Evolutionary conservation across 441 rosid species (phyloP), one percentile per base, ranked within the genome.

Genomic region (Bruguiera hainesii): DNA sequence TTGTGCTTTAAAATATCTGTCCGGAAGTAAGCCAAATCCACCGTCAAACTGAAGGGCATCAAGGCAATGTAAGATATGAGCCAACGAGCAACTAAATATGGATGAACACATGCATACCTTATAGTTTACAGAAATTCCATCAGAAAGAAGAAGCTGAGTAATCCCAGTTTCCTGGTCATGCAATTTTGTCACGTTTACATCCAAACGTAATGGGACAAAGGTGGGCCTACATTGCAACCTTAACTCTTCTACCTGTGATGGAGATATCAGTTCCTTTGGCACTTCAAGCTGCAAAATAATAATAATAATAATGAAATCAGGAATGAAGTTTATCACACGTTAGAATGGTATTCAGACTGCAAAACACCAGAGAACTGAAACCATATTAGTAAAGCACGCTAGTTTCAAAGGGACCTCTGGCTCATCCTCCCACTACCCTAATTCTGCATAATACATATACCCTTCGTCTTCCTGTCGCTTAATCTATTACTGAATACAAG

Each of bases 141-240:
- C 93, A 23, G 98, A 93, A 78, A 93, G 86, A 70, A 86, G 84
- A 71, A 83, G 74, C 71, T 87, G 97, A 71, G 90, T 89, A 76
- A 93, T 91, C 77, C 98, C 96, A 56, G 97, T 89, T 75, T 91
- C 98, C 63, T 74, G 66, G 76, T 96, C 99, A 72, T 91, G 88
- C 80, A 79, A 73, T 83, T 82, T 93, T 28, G 79, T 78, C 64
- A 77, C 74, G 62, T 65, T 78, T 66, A 73, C 67, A 63, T 80
- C 90, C 66, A 87, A 79, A 75, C 73, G 69, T 67, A 85, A 76
- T 59, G 89, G 81, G 78, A 84, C 61, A 74, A 96, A 96, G 68
- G 80, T 73, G 35, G 99, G 99, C 65, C 49, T 79, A 61, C 79
- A 71, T 81, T 80, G 85, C 82, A 76, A 73, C 77, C 73, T 91